These are phyloP conservation scores for Dryas integrifolia DNA, from an alignment of 331 rosid genomes.

Conservation along the genomic window DNA sequence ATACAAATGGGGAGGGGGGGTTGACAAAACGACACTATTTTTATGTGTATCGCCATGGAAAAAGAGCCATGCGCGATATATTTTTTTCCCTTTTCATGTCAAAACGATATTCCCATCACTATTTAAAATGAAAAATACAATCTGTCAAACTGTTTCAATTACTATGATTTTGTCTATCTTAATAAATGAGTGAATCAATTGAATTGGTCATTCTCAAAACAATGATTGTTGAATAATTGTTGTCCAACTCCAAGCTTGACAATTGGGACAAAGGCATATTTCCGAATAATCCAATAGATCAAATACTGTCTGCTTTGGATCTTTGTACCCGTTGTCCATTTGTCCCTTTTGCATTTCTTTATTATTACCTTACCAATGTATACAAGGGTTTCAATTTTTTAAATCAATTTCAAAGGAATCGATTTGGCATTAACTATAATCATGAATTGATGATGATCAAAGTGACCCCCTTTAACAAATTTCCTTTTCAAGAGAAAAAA, in stretches of 20 bases:
- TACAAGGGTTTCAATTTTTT: slow-evolving; percentile 2
- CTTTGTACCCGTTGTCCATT: slow-evolving; percentile 10
- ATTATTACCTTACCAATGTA: background rate
- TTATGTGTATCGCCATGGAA: background rate
- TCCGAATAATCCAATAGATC: slow-evolving; percentile 15
- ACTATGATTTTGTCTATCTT: background rate
- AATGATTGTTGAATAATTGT: slow-evolving; percentile 1
- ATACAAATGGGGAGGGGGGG: slow-evolving; percentile 3
- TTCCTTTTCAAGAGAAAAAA: slow-evolving; percentile 1
- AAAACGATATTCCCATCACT: background rate
- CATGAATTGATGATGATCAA: background rate
- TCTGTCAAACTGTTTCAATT: background rate
- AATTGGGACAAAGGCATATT: background rate
- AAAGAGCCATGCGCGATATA: slow-evolving; percentile 4
- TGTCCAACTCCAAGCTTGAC: background rate
- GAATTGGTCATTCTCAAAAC: slow-evolving; percentile 10
- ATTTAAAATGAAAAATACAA: slow-evolving; percentile 1
- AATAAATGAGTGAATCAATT: background rate
- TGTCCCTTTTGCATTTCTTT: slow-evolving; percentile 11
- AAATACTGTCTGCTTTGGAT: background rate
- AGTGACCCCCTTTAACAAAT: background rate
- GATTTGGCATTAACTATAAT: background rate
- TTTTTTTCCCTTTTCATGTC: background rate
- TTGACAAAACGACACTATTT: slow-evolving; percentile 18
- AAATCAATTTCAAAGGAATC: slow-evolving; percentile 6